Evolutionary conservation across 2,329 filamentous ascomycete species (phyloP), one percentile per base, ranked within the genome.

Genomic region (Gaeumannomyces sp.): DNA sequence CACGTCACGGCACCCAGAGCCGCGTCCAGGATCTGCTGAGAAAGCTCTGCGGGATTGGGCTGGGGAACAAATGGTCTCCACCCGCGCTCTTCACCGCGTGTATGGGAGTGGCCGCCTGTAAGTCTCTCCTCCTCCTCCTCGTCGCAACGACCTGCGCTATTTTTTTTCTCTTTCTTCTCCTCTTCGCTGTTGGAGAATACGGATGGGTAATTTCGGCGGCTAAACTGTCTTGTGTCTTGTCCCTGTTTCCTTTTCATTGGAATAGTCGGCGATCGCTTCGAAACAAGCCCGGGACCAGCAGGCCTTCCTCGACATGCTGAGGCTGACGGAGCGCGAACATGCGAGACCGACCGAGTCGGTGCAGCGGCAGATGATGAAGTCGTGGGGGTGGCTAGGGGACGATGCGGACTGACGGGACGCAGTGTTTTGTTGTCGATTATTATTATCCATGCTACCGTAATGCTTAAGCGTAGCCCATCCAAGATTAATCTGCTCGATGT

Each of bases 31-130:
- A 71, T 22, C 76, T 84, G 35, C 78, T 88, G 2, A 76, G 83
- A 22, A 75, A 79, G 29, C 73, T 88, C 2, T 88, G 85, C 68
- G 86, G 86, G 1, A 86, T 87, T 50, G 85, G 83, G 0, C 71
- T 83, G 14, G 82, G 80, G 33, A 88, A 88, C 70, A 76, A 80
- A 56, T 79, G 78, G 71, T 83, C 80, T 1, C 81, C 85, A 31
- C 84, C 85, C 0, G 79, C 79, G 58, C 79, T 85, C 74, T 84
- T 86, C 65, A 83, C 81, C 1, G 81, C 82, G 0, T 83, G 79
- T 25, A 83, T 85, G 78, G 83, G 81, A 2, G 83, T 85, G 67
- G 79, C 80, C 64, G 80, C 79, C 71, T 85, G 79, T 83, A 72
- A 72, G 76, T 75, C n/a, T 13, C n/a, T 22, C 31, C 31, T 27